Evolutionary conservation across 495 filamentous ascomycete genomes (phyloP), one percentile per base, ranked within the genome.

Genomic region (Xylaria nigripes): DNA sequence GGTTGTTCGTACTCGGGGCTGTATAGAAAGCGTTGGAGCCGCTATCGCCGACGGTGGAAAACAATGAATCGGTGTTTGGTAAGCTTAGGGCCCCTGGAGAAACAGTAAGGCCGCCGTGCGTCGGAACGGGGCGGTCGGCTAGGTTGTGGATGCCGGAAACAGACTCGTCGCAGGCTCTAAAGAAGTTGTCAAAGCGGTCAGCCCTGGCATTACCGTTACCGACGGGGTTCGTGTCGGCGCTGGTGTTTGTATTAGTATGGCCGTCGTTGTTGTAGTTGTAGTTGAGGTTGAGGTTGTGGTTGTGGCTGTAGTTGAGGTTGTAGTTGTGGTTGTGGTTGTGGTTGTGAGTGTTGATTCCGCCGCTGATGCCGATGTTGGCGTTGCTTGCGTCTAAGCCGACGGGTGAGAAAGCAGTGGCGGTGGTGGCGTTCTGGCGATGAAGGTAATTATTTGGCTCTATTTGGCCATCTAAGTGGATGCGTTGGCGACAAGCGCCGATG

Each of bases 401-500:
- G 32, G 8, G 3, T 36, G 32, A 6, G 32, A 2, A 18, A 3
- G 36, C 12, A 5, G 19, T 45, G 23, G 42, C 42, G 42, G 42
- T 22, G 38, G 23, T 27, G 25, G 24, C 15, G 50, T 30, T 29
- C 8, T 19, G 36, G 13, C 6, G 6, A 15, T 29, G 3, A 34
- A 34, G 40, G 45, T n/a, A 21, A 22, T 22, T 15, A 13, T 38
- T 27, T 19, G 30, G 49, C 49, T 22, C 50, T 23, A 48, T 25
- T 43, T n/a, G 48, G 34, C 25, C 30, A 41, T 43, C 43, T 51
- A 32, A 51, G 38, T 21, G 15, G 30, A 32, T 47, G 30, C 43
- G 32, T 36, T 44, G 32, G 32, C 44, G 51, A 46, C 51, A 46
- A 53, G 42, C 51, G 51, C 51, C 51, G 29, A 23, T 19, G 30